Evolutionary conservation across 2,329 filamentous ascomycete genomes (phyloP), one percentile per base, ranked within the genome.

Genomic region (Microsporum canis): DNA sequence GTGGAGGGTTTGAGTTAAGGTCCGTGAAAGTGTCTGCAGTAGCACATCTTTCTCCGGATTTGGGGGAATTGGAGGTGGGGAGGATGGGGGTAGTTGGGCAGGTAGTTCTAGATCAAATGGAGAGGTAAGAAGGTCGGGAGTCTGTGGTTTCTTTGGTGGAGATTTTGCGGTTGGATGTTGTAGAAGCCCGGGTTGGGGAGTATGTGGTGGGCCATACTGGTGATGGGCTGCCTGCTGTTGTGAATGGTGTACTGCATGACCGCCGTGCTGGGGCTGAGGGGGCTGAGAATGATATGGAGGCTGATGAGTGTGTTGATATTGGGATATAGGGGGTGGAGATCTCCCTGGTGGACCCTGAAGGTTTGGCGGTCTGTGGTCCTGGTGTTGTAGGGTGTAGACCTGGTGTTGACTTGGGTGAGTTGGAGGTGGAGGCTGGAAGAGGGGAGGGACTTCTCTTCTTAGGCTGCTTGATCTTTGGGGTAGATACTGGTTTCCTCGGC

Each of bases 11-110:
- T 82, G 77, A 60, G 85, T 79, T 2, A 97, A 78, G 0, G 85
- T 83, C 61, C 82, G 79, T 39, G 87, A 90, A 34, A 97, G 82
- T 51, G 91, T 88, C 59, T 82, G 82, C 2, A 96, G 80, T 14
- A 97, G 82, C 23, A 88, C 87, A 72, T 97, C 91, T 71, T 96
- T 96, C 74, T 97, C 90, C 0, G 94, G 94, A 69, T 99, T 99
- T 0, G 91, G 91, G 0, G 94, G 92, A 36, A 96, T 90, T 0
- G 92, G 91, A 0, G 94, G 92, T 0, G 90, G 84, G 4, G 87
- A 80, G 5, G 71, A 70, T 3, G 71, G 67, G 57, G 70, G 68
- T 14, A 68, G 55, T 58, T 73, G 76, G 5, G 77, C 77, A 8
- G 82, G 81, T 3, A 85, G 73, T 27, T 82, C 78, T 4, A 84